A percentile compares a stretch with the other conserved stretches of the same genome.
Evolutionary conservation across 352 stramenopile genomes (phyloP).

Genomic region (Phytopythium kandeliae): DNA sequence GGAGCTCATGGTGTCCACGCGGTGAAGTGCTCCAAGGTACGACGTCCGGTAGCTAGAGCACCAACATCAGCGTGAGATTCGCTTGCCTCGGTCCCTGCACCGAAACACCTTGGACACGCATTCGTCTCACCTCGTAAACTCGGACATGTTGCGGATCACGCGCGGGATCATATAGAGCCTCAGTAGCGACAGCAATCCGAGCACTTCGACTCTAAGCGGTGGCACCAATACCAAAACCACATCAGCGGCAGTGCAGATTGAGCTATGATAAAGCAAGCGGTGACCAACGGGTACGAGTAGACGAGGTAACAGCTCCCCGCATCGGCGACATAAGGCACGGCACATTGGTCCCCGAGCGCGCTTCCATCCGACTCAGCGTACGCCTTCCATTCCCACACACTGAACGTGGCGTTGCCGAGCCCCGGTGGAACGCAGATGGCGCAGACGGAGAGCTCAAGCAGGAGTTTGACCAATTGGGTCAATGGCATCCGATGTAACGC

Average conservation of each 20-base stretch:
- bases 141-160: slow-evolving; percentile 68
- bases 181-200: slow-evolving; percentile 59
- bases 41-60: slow-evolving; percentile 59
- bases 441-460: slow-evolving; percentile 44
- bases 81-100: too few species aligned
- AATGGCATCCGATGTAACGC: slow-evolving; percentile 44
- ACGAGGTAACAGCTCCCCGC: slow-evolving; percentile 51
- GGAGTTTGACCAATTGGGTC: slow-evolving; percentile 27
- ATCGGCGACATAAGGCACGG: slow-evolving; percentile 23
- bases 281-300: slow-evolving; percentile 60
- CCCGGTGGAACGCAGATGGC: slow-evolving; percentile 44
- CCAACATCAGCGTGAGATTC: background rate
- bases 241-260: background rate
- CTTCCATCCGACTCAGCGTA: slow-evolving; percentile 22
- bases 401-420: slow-evolving; percentile 33
- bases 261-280: too few species aligned
- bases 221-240: background rate
- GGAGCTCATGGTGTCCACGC: slow-evolving; percentile 69
- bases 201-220: slow-evolving; percentile 43
- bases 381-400: slow-evolving; percentile 67
- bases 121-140: slow-evolving; percentile 52
- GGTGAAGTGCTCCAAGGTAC: slow-evolving; percentile 65
- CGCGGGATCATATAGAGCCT: slow-evolving; percentile 76
- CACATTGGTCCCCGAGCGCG: slow-evolving; percentile 12
- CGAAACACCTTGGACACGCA: too few species aligned